Evolutionary conservation across 2,329 filamentous ascomycete species (phyloP).

Genomic region (Pochonia chlamydosporia): DNA sequence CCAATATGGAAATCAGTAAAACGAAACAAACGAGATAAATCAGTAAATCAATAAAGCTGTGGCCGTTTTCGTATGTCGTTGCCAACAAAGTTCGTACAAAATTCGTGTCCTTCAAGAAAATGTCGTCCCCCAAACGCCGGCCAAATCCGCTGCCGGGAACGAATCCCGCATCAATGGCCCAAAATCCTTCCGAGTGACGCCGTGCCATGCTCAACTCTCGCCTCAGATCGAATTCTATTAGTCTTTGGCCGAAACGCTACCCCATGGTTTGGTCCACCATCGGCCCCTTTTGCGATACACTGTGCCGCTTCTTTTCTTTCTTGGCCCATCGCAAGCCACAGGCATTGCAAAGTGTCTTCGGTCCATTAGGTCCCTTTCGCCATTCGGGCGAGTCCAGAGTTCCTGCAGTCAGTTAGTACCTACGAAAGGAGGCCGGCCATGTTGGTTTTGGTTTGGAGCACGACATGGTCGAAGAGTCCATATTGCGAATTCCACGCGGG

Average conservation of each 20-base stretch:
- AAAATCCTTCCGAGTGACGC: background rate
- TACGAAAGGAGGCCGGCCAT: no score
- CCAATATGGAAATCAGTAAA: background rate
- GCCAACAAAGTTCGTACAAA: background rate
- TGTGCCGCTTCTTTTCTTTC: constrained; percentile 69
- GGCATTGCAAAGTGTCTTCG: constrained; percentile 93
- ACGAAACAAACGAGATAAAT: background rate
- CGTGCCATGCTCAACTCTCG: background rate
- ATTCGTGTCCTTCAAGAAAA: background rate
- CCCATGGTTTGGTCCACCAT: constrained; percentile 18
- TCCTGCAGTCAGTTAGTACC: constrained; percentile 31
- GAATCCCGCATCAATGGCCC: background rate
- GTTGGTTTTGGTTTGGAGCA: no score
- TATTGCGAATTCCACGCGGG: background rate
- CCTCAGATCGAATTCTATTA: no score
- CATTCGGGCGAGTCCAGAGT: constrained; percentile 93
- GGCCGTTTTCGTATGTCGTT: background rate
- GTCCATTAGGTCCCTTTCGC: constrained; percentile 87
- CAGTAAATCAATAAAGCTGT: background rate
- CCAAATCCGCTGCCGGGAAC: background rate
- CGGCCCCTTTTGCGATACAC: constrained; percentile 11
- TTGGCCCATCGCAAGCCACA: constrained; percentile 74
- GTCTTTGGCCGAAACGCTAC: background rate
- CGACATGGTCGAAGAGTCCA: no score
- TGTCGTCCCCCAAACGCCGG: constrained; percentile 3